Evolutionary conservation across 2,329 filamentous ascomycete species (phyloP), one percentile per base, ranked within the genome.

Genomic region (Elsinoe batatas): DNA sequence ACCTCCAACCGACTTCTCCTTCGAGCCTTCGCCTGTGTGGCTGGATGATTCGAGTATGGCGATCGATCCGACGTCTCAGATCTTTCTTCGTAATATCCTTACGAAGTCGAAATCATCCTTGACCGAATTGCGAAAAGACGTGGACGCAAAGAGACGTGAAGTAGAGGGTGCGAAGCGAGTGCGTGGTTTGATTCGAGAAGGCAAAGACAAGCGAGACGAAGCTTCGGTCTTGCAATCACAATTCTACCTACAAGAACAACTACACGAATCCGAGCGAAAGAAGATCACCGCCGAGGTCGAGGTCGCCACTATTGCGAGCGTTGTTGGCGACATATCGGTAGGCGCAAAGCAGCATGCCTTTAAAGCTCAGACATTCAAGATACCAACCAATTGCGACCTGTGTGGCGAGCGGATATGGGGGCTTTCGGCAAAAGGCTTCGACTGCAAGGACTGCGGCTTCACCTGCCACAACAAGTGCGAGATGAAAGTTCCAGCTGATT

Each of bases 401-500:
- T 98, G 93, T 64, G 91, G 91, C 15, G 93, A 98, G 67, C 82
- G 93, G 26, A 95, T 98, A 68, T 98, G 93, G 93, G 93, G 93
- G 0, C 71, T 98, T 38, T 95, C 89, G 30, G 91, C 93, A 36
- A 98, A 98, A 72, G 93, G 93, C 0, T 94, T 95, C 67, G 91
- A 95, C 68, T 98, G 93, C 67, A 82, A 87, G 63, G 91, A 97
- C 69, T 98, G 93, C 66, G 93, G 94, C 33, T 98, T 96, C 72
- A 96, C 91, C 1, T 98, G 93, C 67, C 93, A 98, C 72, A 94
- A 85, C 76, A 98, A 98, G 73, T 98, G 93, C 69, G 89, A 98
- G 74, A 93, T 98, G 85, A 98, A 97, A 72, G 93, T 97, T 0
- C 90, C 93, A 0, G 87, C 93, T 6, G 88, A 95, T 67, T 98